Percentiles rank a stretch among this genome's conserved stretches.
phyloP scores from a whole-genome alignment of 352 stramenopile genomes.

The Pythium insidiosum region DNA sequence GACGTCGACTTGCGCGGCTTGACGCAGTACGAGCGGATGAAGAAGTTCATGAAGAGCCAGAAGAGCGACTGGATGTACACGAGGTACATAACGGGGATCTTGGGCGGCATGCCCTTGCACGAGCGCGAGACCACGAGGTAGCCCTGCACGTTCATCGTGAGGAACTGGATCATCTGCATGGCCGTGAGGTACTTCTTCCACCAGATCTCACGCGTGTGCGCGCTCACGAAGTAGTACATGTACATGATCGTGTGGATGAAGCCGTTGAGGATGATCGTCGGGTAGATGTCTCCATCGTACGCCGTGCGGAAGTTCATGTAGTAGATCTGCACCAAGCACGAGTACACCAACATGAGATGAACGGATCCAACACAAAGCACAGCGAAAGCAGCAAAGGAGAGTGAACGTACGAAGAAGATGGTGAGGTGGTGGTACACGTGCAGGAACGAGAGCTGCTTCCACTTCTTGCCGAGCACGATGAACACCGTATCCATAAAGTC shows the following conservation, averaged over 20 bases:
- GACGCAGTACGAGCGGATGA: conserved; percentile 29
- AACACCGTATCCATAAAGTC: conserved; percentile 95
- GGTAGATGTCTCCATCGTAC: conserved; percentile 92
- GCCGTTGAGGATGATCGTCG: conserved; percentile 91
- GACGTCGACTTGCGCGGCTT: no score
- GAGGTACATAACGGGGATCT: conserved; percentile 79
- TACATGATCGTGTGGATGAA: no score
- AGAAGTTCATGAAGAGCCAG: no score
- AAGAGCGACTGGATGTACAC: conserved; percentile 94
- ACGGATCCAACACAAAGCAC: not conserved
- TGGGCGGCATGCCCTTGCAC: conserved; percentile 44
- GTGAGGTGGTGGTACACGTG: conserved; percentile 95
- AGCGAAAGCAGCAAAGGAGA: not conserved
- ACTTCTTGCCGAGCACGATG: conserved; percentile 96
- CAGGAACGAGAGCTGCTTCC: conserved; percentile 91
- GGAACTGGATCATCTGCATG: conserved; percentile 91
- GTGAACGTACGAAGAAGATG: conserved; percentile 73
- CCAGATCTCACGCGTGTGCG: no score
- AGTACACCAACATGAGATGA: not conserved
- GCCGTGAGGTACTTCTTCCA: no score
- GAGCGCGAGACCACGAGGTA: conserved; percentile 54
- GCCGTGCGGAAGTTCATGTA: conserved; percentile 87
- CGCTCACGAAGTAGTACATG: no score
- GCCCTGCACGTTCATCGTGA: conserved; percentile 45
- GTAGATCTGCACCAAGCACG: no score